Evolutionary conservation across 2,329 filamentous ascomycete species (phyloP).

Genomic region (Raffaelea albimanens): DNA sequence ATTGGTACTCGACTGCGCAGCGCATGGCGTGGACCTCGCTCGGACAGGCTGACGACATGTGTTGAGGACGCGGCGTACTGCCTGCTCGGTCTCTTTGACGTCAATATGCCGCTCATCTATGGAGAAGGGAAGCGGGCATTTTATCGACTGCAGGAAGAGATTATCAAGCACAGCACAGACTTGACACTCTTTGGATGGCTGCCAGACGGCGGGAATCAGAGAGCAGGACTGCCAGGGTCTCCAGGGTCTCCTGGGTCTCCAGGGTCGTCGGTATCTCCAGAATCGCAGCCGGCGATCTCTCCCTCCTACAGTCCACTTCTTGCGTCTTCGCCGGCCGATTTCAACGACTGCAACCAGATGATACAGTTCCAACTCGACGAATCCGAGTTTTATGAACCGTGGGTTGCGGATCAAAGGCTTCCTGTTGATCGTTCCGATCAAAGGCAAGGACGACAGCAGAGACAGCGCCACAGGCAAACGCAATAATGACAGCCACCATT

Average conservation of each 20-base stretch:
- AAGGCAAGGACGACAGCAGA: not conserved
- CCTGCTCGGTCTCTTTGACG: slow-evolving; percentile 13
- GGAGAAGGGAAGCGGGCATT: slow-evolving; percentile 14
- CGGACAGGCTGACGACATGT: slow-evolving; percentile 9
- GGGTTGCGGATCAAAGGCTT: slow-evolving; percentile 9
- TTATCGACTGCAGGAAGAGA: slow-evolving; percentile 11
- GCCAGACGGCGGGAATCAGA: not conserved
- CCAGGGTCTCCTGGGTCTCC: too few relatives aligned
- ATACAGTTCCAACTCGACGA: slow-evolving; percentile 8
- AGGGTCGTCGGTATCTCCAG: too few relatives aligned
- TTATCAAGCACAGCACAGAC: slow-evolving; percentile 5
- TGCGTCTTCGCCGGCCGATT: slow-evolving; percentile 6
- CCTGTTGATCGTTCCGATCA: slow-evolving; percentile 7
- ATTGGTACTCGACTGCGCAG: slow-evolving; percentile 3
- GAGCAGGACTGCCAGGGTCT: too few relatives aligned
- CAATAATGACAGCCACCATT: not conserved
- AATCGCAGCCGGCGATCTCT: too few relatives aligned
- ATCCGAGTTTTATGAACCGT: slow-evolving; percentile 9
- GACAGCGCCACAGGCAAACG: not conserved
- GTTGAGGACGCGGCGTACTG: slow-evolving; percentile 13
- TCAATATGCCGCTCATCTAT: slow-evolving; percentile 14
- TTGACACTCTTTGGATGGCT: slow-evolving; percentile 9
- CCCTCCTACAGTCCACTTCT: slow-evolving; percentile 4
- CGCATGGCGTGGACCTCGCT: slow-evolving; percentile 15
- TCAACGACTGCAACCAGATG: slow-evolving; percentile 1